These are phyloP conservation scores for Eleusine coracana DNA, from an alignment of 176 grass and related monocot species.

Conservation along the genomic window DNA sequence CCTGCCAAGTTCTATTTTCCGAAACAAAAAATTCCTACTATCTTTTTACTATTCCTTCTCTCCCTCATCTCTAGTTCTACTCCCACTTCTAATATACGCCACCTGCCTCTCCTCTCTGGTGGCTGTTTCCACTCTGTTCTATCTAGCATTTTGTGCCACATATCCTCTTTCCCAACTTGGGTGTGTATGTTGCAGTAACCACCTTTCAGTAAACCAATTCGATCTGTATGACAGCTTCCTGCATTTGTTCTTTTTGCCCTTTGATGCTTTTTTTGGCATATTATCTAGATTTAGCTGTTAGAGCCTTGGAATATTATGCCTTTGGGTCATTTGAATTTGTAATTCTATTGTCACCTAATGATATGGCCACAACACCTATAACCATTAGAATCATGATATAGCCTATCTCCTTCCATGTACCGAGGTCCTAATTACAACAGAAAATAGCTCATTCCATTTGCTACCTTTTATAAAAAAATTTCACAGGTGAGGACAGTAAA, in stretches of 20 bases:
- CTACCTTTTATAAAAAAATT: slow-evolving; percentile 16
- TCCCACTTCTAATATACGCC: neutral
- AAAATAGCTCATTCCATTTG: neutral
- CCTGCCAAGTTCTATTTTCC: neutral
- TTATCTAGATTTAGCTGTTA: slow-evolving; percentile 1
- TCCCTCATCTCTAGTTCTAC: neutral
- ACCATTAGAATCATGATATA: neutral
- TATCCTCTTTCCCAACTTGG: neutral
- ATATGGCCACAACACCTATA: too few species aligned
- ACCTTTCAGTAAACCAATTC: neutral
- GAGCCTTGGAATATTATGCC: neutral
- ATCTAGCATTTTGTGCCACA: neutral
- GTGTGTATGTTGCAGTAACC: neutral
- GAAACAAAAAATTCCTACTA: neutral
- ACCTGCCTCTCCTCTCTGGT: neutral
- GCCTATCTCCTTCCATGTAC: neutral
- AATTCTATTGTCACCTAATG: slow-evolving; percentile 9
- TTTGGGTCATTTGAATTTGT: neutral
- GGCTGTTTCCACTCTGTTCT: neutral
- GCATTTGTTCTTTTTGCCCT: slow-evolving; percentile 14
- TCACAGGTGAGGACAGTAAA: slow-evolving; percentile 81
- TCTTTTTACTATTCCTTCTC: neutral
- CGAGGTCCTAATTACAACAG: neutral
- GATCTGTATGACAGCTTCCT: neutral
- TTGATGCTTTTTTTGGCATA: neutral